A percentile compares a stretch with the other conserved stretches of the same genome.
These are phyloP conservation scores for Tricholoma sp. DNA, from an alignment of 768 basidiomycete species.

Conservation along the genomic window DNA sequence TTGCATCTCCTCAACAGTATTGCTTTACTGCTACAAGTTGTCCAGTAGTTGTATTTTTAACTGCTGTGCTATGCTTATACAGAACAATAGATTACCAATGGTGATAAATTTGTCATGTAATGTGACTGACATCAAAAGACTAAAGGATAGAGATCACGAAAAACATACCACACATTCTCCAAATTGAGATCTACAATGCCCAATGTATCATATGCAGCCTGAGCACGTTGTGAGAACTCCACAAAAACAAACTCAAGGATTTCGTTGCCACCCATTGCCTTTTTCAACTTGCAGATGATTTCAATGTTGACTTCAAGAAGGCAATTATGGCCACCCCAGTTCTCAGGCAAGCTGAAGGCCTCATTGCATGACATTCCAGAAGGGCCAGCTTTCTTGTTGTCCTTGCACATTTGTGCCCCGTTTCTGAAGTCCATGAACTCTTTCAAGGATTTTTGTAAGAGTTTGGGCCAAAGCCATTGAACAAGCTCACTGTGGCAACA, in stretches of 20 bases:
- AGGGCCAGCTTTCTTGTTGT: conserved; percentile 28
- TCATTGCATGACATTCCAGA: no score
- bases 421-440: no score
- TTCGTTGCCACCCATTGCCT: conserved; percentile 23
- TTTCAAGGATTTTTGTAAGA: conserved; percentile 17
- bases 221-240: conserved; percentile 18
- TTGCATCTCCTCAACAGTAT: background rate
- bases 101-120: background rate
- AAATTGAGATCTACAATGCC: background rate
- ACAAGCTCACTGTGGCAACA: conserved; percentile 13
- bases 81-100: no score
- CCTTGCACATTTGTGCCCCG: conserved; percentile 19
- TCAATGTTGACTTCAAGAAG: conserved; percentile 19
- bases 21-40: background rate
- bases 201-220: conserved; percentile 5
- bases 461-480: conserved; percentile 25
- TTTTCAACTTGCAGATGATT: conserved; percentile 24
- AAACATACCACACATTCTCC: conserved; percentile 9
- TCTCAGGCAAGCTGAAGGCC: no score
- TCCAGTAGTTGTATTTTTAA: background rate
- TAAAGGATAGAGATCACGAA: background rate
- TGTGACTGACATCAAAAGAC: background rate
- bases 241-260: conserved; percentile 26
- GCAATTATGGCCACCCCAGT: no score
- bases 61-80: no score